Evolutionary conservation across 768 basidiomycete species (phyloP), one percentile per base, ranked within the genome.

Genomic region (Crucibulum laeve): DNA sequence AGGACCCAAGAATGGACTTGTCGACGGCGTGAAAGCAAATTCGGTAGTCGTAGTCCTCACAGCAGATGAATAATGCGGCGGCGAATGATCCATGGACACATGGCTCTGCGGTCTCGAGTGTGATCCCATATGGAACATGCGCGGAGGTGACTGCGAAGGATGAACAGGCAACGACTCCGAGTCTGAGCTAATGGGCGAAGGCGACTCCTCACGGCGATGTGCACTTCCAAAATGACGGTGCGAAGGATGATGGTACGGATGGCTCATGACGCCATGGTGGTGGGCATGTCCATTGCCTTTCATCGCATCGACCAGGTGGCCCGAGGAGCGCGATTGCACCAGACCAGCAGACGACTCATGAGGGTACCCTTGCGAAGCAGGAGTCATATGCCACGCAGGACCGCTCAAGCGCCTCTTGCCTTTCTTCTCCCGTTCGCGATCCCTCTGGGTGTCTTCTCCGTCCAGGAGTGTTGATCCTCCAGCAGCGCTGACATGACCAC

Each of bases 1-100:
- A 2, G 86, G 85, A 0, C 83, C 87, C 17, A 91, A 76, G 73
- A 91, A 89, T 1, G 87, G 87, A 46, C 83, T 86, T 1, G 86
- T 82, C 15, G 81, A 83, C 1, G 87, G 87, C 1, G 87, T 88
- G 53, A 74, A 68, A 7, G 65, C 51, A 51, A 68, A 60, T 25
- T 69, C 68, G 40, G 57, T 50, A 45, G 50, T 53, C 19, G 59
- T 58, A 5, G 56, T 59, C 39, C 61, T 47, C 17, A 59, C 49
- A 30, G 60, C 52, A 13, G 63, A 59, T 28, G 61, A 59, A 46
- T 61, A 59, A 36, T 62, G 54, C 11, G 63, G 61, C 15, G 63
- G 64, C 3, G 63, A 64, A 34, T 59, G 57, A 42, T 59, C 59
- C 35, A 50, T 43, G 35, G 58, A 47, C 43, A 46, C 45, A 41